Evolutionary conservation across 371 early-diverging fungal genomes (phyloP).

Genomic region (Mucor lusitanicus): DNA sequence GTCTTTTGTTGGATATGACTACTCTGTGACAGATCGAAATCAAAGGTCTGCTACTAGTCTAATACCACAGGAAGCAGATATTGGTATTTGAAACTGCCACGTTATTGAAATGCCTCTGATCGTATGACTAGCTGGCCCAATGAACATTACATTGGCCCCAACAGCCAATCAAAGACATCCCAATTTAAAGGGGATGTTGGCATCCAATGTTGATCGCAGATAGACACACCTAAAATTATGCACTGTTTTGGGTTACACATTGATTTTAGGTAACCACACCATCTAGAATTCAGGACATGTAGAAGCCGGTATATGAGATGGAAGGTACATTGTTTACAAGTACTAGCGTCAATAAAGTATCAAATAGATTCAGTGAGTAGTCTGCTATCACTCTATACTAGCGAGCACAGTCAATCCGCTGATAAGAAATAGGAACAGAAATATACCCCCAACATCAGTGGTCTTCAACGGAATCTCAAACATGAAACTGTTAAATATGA

Average conservation of each 20-base stretch:
- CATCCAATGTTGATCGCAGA: background rate
- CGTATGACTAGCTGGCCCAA: background rate
- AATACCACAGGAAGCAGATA: background rate
- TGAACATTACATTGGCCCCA: background rate
- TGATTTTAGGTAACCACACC: background rate
- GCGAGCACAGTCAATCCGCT: background rate
- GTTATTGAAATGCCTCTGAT: background rate
- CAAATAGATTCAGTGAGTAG: background rate
- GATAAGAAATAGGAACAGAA: background rate
- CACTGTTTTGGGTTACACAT: background rate
- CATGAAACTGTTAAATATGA: conserved; percentile 5
- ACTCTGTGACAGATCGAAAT: background rate
- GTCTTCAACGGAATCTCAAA: conserved; percentile 2
- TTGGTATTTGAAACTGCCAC: background rate
- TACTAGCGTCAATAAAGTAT: background rate
- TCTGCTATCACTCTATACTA: background rate
- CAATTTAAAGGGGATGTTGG: background rate
- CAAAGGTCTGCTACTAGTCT: background rate
- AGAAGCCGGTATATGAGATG: background rate
- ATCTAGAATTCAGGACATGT: background rate
- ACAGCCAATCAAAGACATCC: background rate
- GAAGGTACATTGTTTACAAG: background rate
- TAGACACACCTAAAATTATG: background rate
- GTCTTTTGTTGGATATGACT: background rate
- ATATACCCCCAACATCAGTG: conserved; percentile 3